phyloP scores from a whole-genome alignment of 1,284 basidiomycete species.

The Ceratobasidium papillatum region DNA sequence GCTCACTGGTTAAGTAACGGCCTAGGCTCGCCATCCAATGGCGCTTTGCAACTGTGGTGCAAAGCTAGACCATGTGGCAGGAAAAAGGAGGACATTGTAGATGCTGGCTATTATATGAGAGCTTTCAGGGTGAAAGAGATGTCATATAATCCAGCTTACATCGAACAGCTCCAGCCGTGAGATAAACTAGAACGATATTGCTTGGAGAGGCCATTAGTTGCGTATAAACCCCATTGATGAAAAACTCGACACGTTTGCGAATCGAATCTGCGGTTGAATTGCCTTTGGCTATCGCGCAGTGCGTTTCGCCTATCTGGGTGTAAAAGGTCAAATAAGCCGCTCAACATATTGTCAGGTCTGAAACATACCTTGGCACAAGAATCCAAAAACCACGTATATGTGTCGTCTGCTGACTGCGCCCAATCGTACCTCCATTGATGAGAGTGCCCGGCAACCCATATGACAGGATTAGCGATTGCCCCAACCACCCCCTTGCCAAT shows the following conservation, averaged over 20 bases:
- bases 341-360: neutral
- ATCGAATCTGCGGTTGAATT: constrained; percentile 40
- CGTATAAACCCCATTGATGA: constrained; percentile 48
- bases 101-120: constrained; percentile 42
- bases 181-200: neutral
- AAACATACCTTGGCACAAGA: constrained; percentile 52
- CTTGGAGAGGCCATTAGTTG: neutral
- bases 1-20: neutral
- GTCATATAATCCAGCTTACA: neutral
- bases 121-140: neutral
- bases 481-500: constrained; percentile 46
- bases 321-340: neutral
- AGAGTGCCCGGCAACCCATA: constrained; percentile 39
- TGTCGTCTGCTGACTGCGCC: constrained; percentile 50
- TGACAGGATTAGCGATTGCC: constrained; percentile 41
- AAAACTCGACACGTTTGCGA: constrained; percentile 50
- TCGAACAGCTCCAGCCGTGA: neutral
- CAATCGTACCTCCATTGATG: constrained; percentile 48
- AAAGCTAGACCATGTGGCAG: constrained; percentile 45
- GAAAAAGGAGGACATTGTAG: constrained; percentile 50
- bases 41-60: constrained; percentile 1
- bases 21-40: neutral
- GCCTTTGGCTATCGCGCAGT: constrained; percentile 49
- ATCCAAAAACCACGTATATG: constrained; percentile 52
- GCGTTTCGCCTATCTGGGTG: constrained; percentile 50